These are phyloP conservation scores for Trichosporon sp. DNA, from an alignment of 1,284 basidiomycete genomes.

Conservation along the genomic window DNA sequence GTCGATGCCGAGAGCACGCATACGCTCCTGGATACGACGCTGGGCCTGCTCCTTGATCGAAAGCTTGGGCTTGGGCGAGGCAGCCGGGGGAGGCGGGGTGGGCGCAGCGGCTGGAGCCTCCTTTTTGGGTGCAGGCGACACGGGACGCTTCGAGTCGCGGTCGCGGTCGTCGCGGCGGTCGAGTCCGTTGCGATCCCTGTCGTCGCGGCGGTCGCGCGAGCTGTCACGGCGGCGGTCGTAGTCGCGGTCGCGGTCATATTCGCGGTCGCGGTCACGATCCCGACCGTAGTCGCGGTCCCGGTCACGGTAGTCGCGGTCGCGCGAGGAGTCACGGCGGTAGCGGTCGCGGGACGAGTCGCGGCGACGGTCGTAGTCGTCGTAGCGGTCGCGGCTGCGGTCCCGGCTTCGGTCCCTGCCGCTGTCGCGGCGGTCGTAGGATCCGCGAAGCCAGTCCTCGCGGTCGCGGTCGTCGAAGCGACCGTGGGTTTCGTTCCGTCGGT, in stretches of 20 bases:
- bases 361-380: conserved; percentile 41
- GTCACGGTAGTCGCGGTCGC: conserved; percentile 25
- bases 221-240: conserved; percentile 30
- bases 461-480: conserved; percentile 60
- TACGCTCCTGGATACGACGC: conserved; percentile 77
- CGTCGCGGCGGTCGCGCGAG: conserved; percentile 33
- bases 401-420: conserved; percentile 33
- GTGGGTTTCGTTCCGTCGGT: conserved; percentile 76
- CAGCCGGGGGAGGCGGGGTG: conserved; percentile 53
- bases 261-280: conserved; percentile 16
- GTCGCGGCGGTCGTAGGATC: conserved; percentile 50
- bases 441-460: conserved; percentile 45
- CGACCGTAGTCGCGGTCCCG: conserved; percentile 22
- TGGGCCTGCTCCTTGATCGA: conserved; percentile 79
- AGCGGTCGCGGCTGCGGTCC: conserved; percentile 32
- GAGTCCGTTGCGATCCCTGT: conserved; percentile 18
- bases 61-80: conserved; percentile 59
- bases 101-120: conserved; percentile 40
- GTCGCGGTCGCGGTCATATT: conserved; percentile 43
- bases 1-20: conserved; percentile 75
- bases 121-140: background rate
- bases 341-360: conserved; percentile 13
- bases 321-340: conserved; percentile 13
- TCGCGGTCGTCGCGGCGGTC: conserved; percentile 19
- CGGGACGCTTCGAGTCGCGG: conserved; percentile 35